Evolutionary conservation across 768 basidiomycete species (phyloP).

Genomic region (Chalciporus chontae): DNA sequence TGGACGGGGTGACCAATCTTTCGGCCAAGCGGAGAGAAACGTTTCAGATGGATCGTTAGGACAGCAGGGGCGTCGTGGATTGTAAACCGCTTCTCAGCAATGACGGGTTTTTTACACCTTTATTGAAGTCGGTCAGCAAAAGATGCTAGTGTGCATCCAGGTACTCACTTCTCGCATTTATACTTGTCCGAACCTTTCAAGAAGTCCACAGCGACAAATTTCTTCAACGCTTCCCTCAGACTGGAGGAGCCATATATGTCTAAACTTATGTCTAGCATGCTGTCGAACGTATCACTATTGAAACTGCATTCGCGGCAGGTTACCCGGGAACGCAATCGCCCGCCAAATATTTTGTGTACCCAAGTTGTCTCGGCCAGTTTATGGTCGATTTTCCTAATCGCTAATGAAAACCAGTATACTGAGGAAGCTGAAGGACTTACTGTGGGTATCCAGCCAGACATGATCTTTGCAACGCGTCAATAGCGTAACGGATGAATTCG

Average conservation of each 20-base stretch:
- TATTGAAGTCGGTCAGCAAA: constrained; percentile 6
- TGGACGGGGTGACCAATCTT: constrained; percentile 76
- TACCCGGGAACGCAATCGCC: constrained; percentile 86
- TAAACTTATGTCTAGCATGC: constrained; percentile 88
- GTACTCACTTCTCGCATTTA: constrained; percentile 94
- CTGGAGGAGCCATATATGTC: constrained; percentile 69
- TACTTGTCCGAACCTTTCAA: constrained; percentile 93
- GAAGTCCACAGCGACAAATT: constrained; percentile 78
- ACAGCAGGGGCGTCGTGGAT: constrained; percentile 84
- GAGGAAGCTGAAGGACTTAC: constrained; percentile 41
- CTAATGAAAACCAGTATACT: constrained; percentile 11
- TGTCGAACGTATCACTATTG: constrained; percentile 95
- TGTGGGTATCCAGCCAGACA: constrained; percentile 68
- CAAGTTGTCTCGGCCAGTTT: constrained; percentile 83
- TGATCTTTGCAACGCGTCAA: constrained; percentile 87
- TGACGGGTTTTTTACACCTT: constrained; percentile 90
- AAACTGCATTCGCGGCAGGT: constrained; percentile 76
- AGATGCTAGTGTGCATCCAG: neutral
- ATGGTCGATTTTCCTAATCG: constrained; percentile 60
- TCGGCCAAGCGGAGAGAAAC: constrained; percentile 86
- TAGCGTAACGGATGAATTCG: constrained; percentile 92
- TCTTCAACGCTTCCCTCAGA: constrained; percentile 69
- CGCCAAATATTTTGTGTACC: constrained; percentile 94
- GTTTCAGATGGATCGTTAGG: constrained; percentile 91
- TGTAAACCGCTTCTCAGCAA: constrained; percentile 87